Percentiles rank a stretch among this genome's conserved stretches.
These are phyloP conservation scores for Sarcomyxa edulis DNA, from an alignment of 768 basidiomycete species.

Conservation along the genomic window DNA sequence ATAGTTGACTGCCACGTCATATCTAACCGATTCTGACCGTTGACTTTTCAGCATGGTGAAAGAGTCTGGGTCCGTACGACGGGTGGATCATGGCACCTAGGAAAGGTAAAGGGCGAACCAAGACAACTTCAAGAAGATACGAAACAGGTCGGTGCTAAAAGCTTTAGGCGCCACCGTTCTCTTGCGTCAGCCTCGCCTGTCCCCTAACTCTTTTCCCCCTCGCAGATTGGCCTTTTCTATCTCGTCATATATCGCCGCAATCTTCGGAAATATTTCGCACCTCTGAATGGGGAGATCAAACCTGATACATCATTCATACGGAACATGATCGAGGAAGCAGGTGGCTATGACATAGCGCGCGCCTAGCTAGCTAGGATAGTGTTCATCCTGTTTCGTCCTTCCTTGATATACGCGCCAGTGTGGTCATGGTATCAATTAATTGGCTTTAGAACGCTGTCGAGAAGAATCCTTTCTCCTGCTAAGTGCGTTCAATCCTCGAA, in stretches of 20 bases:
- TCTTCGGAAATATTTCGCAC: conserved; percentile 56
- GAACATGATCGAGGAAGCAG: conserved; percentile 41
- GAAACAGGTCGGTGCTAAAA: conserved; percentile 35
- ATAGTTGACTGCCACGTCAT: not conserved
- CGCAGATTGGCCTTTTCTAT: conserved; percentile 39
- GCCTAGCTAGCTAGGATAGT: too few species aligned
- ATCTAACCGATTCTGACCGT: conserved; percentile 4
- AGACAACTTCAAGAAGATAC: too few species aligned
- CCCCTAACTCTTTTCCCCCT: conserved; percentile 3
- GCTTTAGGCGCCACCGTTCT: too few species aligned
- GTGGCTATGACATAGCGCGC: conserved; percentile 36
- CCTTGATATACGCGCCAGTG: too few species aligned
- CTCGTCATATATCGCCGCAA: conserved; percentile 43
- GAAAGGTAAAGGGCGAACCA: conserved; percentile 43
- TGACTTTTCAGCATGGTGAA: conserved; percentile 34
- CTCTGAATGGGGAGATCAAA: conserved; percentile 63
- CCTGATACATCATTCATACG: conserved; percentile 45
- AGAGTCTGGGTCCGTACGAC: conserved; percentile 47
- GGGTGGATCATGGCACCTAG: conserved; percentile 46
- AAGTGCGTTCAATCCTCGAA: too few species aligned
- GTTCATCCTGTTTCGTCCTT: too few species aligned
- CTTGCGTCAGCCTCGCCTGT: not conserved
- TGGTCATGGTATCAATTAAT: too few species aligned
- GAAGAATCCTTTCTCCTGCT: too few species aligned
- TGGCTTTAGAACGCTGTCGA: too few species aligned